Percentiles rank a stretch among this genome's conserved stretches.
These are phyloP conservation scores for Botrytis deweyae DNA, from an alignment of 2,329 filamentous ascomycete genomes.

Conservation along the genomic window DNA sequence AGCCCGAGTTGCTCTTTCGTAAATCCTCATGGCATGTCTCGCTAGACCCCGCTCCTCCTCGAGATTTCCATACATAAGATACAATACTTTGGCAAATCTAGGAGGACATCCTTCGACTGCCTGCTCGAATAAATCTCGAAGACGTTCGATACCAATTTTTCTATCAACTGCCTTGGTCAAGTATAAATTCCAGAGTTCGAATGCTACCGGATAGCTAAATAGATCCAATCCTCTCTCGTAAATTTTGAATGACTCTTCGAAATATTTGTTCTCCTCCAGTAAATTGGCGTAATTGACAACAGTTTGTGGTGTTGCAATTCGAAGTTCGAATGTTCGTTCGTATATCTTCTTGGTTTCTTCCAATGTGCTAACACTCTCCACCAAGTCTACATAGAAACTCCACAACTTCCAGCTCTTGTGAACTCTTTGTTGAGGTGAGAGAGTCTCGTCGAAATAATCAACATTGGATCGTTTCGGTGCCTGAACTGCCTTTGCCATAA, in stretches of 20 bases:
- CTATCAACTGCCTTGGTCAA: conserved; percentile 95
- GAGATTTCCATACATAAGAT: conserved; percentile 96
- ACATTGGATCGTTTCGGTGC: conserved; percentile 96
- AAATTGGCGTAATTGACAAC: conserved; percentile 98
- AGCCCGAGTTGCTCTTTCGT: conserved; percentile 91
- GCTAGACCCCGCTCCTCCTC: conserved; percentile 95
- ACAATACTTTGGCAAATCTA: conserved; percentile 93
- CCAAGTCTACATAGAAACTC: conserved; percentile 98
- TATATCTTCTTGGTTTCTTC: conserved; percentile 94
- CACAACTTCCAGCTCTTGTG: conserved; percentile 99
- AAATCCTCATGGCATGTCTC: conserved; percentile 97
- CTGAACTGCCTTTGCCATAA: conserved; percentile 96
- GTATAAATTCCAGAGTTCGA: conserved; percentile 98
- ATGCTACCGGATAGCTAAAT: conserved; percentile 98
- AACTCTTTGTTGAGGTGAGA: conserved; percentile 91
- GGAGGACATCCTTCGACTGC: conserved; percentile 92
- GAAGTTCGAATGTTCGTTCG: conserved; percentile 95
- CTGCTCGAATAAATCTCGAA: conserved; percentile 95
- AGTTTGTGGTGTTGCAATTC: conserved; percentile 96
- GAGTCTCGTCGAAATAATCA: conserved; percentile 96
- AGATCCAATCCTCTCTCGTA: conserved; percentile 95
- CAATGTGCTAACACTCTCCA: conserved; percentile 87
- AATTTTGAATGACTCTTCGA: conserved; percentile 95
- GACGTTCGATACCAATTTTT: conserved; percentile 89
- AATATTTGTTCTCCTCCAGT: conserved; percentile 91